These are phyloP conservation scores for Epichloe scottii DNA, from an alignment of 2,329 filamentous ascomycete species.

Conservation along the genomic window DNA sequence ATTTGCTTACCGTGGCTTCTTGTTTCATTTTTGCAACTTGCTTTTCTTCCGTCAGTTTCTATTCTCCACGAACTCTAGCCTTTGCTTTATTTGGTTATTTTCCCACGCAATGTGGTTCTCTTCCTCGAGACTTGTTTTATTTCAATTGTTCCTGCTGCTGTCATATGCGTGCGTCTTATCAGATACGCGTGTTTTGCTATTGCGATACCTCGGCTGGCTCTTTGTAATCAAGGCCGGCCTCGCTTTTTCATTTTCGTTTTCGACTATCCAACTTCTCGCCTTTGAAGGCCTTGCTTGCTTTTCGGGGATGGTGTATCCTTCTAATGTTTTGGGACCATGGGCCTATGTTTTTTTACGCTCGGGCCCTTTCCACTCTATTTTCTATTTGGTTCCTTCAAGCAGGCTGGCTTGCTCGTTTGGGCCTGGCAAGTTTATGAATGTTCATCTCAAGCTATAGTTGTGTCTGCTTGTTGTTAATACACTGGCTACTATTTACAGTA, in stretches of 20 bases:
- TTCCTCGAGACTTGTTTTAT: not conserved
- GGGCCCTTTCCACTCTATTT: not conserved
- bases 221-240: constrained; percentile 4
- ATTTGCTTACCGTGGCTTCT: not conserved
- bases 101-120: not conserved
- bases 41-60: not conserved
- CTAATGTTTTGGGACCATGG: not conserved
- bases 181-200: constrained; percentile 2
- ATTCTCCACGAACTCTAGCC: not conserved
- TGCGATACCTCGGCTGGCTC: constrained; percentile 11
- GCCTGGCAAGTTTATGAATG: not conserved
- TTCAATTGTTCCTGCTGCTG: not conserved
- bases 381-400: not conserved
- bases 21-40: not conserved
- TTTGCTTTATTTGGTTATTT: not conserved
- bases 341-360: no score
- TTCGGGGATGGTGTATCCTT: not conserved
- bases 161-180: not conserved
- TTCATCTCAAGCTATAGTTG: not conserved
- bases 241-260: not conserved
- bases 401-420: not conserved
- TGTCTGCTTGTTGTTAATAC: not conserved
- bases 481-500: not conserved
- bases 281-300: not conserved
- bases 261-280: not conserved